phyloP scores from a whole-genome alignment of 345 rosid genomes.

The Eucalyptus paniculata region DNA sequence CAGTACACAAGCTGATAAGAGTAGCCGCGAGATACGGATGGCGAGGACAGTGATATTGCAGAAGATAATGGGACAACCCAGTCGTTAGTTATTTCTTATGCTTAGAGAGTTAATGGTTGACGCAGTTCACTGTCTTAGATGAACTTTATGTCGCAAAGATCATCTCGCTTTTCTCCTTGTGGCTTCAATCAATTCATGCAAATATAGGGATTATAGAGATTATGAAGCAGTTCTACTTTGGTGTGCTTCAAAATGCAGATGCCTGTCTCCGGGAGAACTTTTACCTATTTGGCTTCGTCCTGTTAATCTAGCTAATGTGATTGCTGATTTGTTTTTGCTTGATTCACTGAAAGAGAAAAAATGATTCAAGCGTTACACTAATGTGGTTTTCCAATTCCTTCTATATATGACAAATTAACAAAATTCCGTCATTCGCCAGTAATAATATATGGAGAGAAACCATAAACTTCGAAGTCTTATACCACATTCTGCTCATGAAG shows the following conservation, averaged over 20 bases:
- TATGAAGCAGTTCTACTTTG: neutral
- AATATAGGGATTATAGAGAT: neutral
- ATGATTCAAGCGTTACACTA: neutral
- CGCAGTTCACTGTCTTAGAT: neutral
- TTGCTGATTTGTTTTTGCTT: neutral
- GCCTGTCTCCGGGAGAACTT: neutral
- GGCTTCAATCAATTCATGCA: neutral
- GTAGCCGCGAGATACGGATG: conserved; percentile 41
- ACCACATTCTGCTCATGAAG: neutral
- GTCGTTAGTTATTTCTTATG: neutral
- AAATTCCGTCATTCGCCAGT: neutral
- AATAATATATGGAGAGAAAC: neutral
- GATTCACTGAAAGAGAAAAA: neutral
- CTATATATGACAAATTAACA: neutral
- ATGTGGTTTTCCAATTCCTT: neutral
- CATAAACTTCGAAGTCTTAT: neutral
- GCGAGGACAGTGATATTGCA: conserved; percentile 60
- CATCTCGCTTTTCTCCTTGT: neutral
- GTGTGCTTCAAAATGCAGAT: neutral
- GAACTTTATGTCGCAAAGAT: neutral
- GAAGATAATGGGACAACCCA: conserved; percentile 32
- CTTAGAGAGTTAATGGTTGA: neutral
- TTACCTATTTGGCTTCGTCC: neutral
- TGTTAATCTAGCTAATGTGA: neutral
- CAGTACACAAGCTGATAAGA: conserved; percentile 36